phyloP scores from a whole-genome alignment of 495 filamentous ascomycete genomes.

The Ramalina intermedia region DNA sequence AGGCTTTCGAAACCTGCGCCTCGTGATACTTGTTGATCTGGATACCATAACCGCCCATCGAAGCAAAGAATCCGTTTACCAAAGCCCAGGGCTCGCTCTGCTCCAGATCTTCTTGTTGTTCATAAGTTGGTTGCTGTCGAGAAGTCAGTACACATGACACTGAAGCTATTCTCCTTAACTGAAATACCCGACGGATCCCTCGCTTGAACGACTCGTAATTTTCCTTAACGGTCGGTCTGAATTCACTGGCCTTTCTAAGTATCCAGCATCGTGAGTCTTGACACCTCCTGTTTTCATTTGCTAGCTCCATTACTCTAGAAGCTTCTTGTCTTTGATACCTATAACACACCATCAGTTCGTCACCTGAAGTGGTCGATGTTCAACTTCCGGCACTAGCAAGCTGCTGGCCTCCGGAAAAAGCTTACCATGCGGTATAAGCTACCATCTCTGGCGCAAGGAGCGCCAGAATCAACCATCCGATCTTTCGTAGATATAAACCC shows the following conservation, averaged over 20 bases:
- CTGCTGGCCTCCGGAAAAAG: background rate
- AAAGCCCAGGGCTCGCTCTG: slow-evolving; percentile 1
- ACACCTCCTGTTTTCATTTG: background rate
- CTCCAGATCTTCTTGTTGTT: background rate
- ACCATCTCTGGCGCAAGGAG: slow-evolving; percentile 24
- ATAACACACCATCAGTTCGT: too few relatives aligned
- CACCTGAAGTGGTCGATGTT: too few relatives aligned
- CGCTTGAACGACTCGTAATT: background rate
- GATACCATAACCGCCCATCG: slow-evolving; percentile 7
- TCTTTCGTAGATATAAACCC: slow-evolving; percentile 10
- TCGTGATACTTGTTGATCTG: slow-evolving; percentile 17
- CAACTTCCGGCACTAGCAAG: too few relatives aligned
- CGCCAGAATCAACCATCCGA: slow-evolving; percentile 18
- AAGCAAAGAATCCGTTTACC: slow-evolving; percentile 2
- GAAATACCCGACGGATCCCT: too few relatives aligned
- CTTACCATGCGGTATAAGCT: slow-evolving; percentile 13
- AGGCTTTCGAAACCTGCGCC: background rate
- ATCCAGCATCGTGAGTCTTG: slow-evolving; percentile 1
- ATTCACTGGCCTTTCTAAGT: background rate
- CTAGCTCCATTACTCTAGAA: background rate
- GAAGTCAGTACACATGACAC: too few relatives aligned
- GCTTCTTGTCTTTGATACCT: slow-evolving; percentile 3
- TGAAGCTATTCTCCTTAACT: too few relatives aligned
- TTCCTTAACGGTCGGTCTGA: too few relatives aligned
- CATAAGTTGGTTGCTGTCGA: slow-evolving; percentile 1